Percentiles rank a stretch among this genome's conserved stretches.
These are phyloP conservation scores for Heliamphora pulchella DNA, from an alignment of 179 eudicot species.

Conservation along the genomic window DNA sequence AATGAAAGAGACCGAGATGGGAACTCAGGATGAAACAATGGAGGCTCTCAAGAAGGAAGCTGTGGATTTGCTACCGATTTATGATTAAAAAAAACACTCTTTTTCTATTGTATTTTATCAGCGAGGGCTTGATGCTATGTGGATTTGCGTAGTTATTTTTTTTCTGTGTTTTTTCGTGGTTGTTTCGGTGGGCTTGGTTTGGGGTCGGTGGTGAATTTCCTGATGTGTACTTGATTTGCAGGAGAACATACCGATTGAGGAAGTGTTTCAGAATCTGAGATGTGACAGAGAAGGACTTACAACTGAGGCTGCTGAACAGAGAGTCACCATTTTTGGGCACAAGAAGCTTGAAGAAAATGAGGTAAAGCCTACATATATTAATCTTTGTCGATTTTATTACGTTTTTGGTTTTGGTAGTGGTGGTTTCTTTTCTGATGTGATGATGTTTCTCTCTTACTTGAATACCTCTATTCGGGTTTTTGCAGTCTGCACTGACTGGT, in stretches of 20 bases:
- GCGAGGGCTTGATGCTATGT: background rate
- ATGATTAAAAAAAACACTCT: background rate
- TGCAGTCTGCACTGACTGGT: slow-evolving; percentile 81
- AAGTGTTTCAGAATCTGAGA: slow-evolving; percentile 74
- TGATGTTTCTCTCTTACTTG: background rate
- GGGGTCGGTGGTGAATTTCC: background rate
- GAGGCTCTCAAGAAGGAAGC: slow-evolving; percentile 61
- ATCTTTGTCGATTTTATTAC: background rate
- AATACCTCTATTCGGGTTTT: slow-evolving; percentile 5
- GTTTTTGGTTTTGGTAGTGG: background rate
- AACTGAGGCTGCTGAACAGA: slow-evolving; percentile 51
- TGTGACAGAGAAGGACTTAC: slow-evolving; percentile 64
- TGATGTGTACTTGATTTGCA: slow-evolving; percentile 21
- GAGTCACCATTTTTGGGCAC: slow-evolving; percentile 60
- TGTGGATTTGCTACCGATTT: slow-evolving; percentile 46
- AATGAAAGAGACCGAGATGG: slow-evolving; percentile 32
- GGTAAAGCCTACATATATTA: slow-evolving; percentile 26
- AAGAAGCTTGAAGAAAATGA: slow-evolving; percentile 83
- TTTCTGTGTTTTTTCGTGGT: background rate
- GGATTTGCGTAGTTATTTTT: no score
- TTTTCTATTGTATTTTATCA: background rate
- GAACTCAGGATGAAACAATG: slow-evolving; percentile 39
- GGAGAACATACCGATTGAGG: slow-evolving; percentile 76
- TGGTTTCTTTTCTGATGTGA: background rate
- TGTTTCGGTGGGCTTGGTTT: background rate